These are phyloP conservation scores for Erucastrum elatum DNA, from an alignment of 345 rosid species.

Conservation along the genomic window DNA sequence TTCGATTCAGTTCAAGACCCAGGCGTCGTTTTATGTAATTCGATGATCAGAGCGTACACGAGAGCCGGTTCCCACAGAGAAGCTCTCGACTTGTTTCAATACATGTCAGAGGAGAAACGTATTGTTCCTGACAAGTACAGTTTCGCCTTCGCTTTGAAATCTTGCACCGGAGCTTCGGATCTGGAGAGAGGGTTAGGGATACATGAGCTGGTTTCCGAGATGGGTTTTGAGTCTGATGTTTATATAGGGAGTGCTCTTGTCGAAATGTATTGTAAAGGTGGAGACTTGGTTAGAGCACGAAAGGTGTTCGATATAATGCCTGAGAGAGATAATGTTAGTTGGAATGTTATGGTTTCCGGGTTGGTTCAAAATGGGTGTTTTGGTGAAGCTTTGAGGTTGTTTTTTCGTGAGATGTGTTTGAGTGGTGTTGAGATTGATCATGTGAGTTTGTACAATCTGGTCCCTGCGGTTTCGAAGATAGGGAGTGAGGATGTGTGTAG, in stretches of 20 bases:
- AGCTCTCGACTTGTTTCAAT: slow-evolving; percentile 46
- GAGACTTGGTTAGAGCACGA: slow-evolving; percentile 44
- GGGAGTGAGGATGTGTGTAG: slow-evolving; percentile 44
- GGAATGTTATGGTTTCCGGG: slow-evolving; percentile 58
- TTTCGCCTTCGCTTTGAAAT: slow-evolving; percentile 64
- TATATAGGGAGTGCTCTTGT: slow-evolving; percentile 58
- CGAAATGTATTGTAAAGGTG: slow-evolving; percentile 55
- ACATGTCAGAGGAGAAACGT: slow-evolving; percentile 42
- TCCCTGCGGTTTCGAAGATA: slow-evolving; percentile 62
- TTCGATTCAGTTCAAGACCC: slow-evolving; percentile 50
- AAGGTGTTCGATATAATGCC: slow-evolving; percentile 57
- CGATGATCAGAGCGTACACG: slow-evolving; percentile 52
- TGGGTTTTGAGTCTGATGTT: slow-evolving; percentile 53
- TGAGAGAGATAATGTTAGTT: slow-evolving; percentile 39
- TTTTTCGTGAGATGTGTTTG: slow-evolving; percentile 48
- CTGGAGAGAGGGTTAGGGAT: slow-evolving; percentile 53
- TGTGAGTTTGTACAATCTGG: slow-evolving; percentile 53
- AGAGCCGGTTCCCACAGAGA: slow-evolving; percentile 42
- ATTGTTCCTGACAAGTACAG: slow-evolving; percentile 58
- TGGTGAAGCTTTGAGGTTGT: slow-evolving; percentile 39
- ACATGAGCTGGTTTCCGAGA: slow-evolving; percentile 38
- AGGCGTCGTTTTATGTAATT: slow-evolving; percentile 49
- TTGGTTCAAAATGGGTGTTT: slow-evolving; percentile 42
- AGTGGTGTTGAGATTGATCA: slow-evolving; percentile 40
- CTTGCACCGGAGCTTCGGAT: slow-evolving; percentile 47